Conservation (phyloP, 257 asterid species). For the Euphrasia confusa region DNA sequence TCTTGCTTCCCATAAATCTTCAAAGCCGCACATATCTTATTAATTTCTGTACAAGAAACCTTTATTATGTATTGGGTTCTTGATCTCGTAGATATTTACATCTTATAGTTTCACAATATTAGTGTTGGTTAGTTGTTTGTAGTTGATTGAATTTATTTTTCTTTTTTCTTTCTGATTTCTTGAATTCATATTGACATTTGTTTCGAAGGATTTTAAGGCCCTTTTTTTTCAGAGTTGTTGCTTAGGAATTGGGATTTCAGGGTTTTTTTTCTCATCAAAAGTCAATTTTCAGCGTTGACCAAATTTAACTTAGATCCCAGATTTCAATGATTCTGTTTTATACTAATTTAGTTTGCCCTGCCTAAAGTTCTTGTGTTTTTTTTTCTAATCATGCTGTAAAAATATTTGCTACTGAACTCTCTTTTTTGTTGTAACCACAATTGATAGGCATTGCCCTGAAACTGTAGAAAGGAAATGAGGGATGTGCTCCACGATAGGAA, state of each 20-base stretch:
- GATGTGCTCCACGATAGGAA: constrained; percentile 74
- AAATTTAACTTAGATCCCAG: constrained; percentile 10
- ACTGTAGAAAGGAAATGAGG: constrained; percentile 38
- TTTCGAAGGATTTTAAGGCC: not conserved
- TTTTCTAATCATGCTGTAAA: too few species aligned
- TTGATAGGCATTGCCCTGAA: constrained; percentile 27
- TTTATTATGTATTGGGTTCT: constrained; percentile 17
- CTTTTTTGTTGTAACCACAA: constrained; percentile 5
- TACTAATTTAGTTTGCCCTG: not conserved
- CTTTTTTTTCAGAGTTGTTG: not conserved
- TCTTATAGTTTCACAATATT: constrained; percentile 10
- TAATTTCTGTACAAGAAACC: constrained; percentile 6
- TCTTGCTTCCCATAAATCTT: constrained; percentile 9
- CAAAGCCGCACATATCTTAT: not conserved
- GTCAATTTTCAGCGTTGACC: constrained; percentile 1
- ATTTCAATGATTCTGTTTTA: not conserved
- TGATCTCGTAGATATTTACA: constrained; percentile 20
- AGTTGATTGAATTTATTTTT: not conserved
- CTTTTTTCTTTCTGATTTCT: constrained; percentile 3
- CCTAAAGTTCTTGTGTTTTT: not conserved
- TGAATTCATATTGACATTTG: constrained; percentile 1
- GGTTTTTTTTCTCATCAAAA: not conserved
- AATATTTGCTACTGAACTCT: not conserved
- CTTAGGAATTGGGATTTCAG: constrained; percentile 13
- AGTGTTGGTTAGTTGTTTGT: constrained; percentile 21